A percentile compares a stretch with the other conserved stretches of the same genome.
Evolutionary conservation across 2,329 filamentous ascomycete genomes (phyloP).

Genomic region (Neonectria ditissima): DNA sequence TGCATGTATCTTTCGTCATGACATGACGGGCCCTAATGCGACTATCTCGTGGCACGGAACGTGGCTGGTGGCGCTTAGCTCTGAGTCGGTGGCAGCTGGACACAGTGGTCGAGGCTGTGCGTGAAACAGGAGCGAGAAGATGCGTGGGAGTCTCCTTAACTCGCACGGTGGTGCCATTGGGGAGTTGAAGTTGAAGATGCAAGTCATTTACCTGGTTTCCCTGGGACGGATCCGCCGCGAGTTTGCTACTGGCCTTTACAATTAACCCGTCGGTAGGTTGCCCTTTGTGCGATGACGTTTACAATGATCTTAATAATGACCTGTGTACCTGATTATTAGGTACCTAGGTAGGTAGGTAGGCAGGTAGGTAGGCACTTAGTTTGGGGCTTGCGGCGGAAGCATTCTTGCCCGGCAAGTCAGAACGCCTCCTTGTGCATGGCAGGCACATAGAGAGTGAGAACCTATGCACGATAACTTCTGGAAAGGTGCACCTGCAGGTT

Average conservation of each 20-base stretch:
- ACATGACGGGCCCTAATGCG: not conserved
- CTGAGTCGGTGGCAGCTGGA: constrained; percentile 7
- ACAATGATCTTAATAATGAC: too few species aligned
- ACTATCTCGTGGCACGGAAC: constrained; percentile 1
- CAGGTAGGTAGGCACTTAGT: too few species aligned
- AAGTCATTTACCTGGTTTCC: not conserved
- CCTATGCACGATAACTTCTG: not conserved
- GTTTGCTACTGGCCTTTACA: not conserved
- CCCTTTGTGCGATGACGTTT: not conserved
- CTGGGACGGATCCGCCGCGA: not conserved
- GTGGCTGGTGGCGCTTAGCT: constrained; percentile 5
- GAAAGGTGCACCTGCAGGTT: not conserved
- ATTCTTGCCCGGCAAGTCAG: too few species aligned
- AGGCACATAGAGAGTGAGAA: not conserved
- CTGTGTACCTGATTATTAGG: too few species aligned
- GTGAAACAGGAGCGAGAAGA: constrained; percentile 2
- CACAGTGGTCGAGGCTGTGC: not conserved
- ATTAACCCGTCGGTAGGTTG: not conserved
- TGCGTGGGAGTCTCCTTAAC: not conserved
- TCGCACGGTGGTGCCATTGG: constrained; percentile 5
- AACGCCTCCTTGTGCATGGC: not conserved
- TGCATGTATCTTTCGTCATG: not conserved
- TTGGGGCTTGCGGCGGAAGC: too few species aligned
- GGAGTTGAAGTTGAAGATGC: constrained; percentile 8
- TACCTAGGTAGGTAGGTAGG: too few species aligned